Base-by-base conservation (phyloP, 495 filamentous ascomycete species). In the Neurospora sp. region DNA sequence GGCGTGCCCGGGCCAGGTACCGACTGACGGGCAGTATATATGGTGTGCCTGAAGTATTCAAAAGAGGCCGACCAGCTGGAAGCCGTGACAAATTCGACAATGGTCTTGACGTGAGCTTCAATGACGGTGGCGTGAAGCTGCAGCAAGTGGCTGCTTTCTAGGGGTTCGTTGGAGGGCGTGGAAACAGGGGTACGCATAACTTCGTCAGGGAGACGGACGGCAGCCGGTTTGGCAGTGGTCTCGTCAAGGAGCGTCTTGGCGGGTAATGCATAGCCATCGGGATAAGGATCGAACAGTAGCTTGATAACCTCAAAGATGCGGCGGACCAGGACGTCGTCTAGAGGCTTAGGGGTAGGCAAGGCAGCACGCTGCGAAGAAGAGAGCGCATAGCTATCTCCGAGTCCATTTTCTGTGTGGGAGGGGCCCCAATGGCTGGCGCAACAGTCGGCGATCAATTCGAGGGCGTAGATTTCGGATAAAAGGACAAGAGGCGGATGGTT, bases 391-490 rank as follows among this genome's bases (percentile, higher is more conserved):
- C 53, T 65, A 65, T 65, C 53, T 65, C 53, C 53, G 27, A 65
- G 22, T 0, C 53, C 53, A 35, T 65, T 65, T 65, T 65, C 53
- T 37, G 53, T 35, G 27, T 65, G 53, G 12, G 53, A 65, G 22
- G 75, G 80, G 70, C 73, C 75, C 88, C 88, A 90, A 76, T 89
- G 83, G 65, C 85, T 85, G 53, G 84, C 82, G 75, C 88, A 89
- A 77, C 89, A 91, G 77, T 91, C 89, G 75, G 89, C 88, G 68
- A 89, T 83, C 53, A 91, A 82, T 73, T 86, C 85, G 73, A 91
- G 80, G 37, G 89, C 78, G 77, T 88, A 89, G 70, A 88, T 81
- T 75, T 90, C 88, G 31, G 89, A 89, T 61, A 88, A 82, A 40
- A 89, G 80, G 18, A 90, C 82, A 69, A 88, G 85, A 73, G 84